Evolutionary conservation across 1,139 yeast species (phyloP), one percentile per base, ranked within the genome.

Genomic region (Pichia sp.): DNA sequence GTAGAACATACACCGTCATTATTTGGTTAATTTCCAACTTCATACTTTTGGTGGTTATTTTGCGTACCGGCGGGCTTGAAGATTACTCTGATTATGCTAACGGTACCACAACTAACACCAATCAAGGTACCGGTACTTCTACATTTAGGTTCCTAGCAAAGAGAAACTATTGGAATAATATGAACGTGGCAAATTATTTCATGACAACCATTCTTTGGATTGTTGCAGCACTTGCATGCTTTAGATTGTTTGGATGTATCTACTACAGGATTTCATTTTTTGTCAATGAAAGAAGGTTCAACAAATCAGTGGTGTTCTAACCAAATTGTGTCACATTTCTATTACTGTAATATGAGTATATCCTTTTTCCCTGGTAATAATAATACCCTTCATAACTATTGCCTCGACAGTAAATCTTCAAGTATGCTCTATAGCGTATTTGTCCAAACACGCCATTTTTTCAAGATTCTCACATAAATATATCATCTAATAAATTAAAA

Each of bases 1-100:
- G 91, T 33, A 75, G 98, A 63, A 85, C 97, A 1, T 74, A 87
- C 47, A 95, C 93, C 18, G 97, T 91, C 22, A 68, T 88, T 49
- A 60, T 77, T 2, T 91, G 98, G 98, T 68, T 91, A 72, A 61
- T 85, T 32, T 66, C 81, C 22, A 91, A 91, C 55, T 66, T 84
- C 51, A 60, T 85, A 11, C 66, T 91, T 48, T 74, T 85, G 17
- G 78, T 86, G 78, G 73, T 79, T 17, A 87, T 83, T 8, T 64
- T 82, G 39, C 74, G 52, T 24, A 55, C 59, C 3, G 59, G 59
- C 27, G 59, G 59, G 13, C 34, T 55, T 20, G 57, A 51, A 36
- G 56, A 53, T 29, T 53, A 46, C 34, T 33, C 36, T 1, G 44
- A 45, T 7, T 41, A 42, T 22, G 72, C 73, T 39, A 69, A 69